Base-by-base conservation (phyloP, 2,329 filamentous ascomycete species). In the Ophiostoma ulmi region DNA sequence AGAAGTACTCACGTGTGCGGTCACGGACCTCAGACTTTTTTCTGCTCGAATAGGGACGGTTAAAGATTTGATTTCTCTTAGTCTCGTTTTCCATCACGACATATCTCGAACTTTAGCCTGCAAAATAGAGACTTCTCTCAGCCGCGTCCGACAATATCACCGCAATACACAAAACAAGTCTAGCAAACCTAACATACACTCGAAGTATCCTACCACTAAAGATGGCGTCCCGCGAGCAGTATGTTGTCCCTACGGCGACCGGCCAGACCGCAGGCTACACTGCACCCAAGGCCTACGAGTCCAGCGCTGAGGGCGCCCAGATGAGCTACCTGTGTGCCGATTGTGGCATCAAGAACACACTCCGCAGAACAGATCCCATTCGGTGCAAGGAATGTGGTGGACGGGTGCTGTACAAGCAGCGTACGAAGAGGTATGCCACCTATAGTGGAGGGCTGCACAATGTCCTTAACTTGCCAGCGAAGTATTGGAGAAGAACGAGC, bases 381-480 rank as follows among this genome's bases (percentile, higher is more conserved):
- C 86, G 92, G 38, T 97, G 93, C 85, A 91, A 92, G 80, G 91
- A 94, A 81, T 99, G 95, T 80, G 95, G 95, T 8, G 95, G 97
- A 77, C 90, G 95, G 75, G 93, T 99, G 73, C 82, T 99, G 75
- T 98, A 98, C 83, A 99, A 99, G 87, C 92, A 97, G 87, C 84
- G 95, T 78, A 99, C 95, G 64, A 97, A 97, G 86, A 88, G 95
- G 95, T 97, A 64, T 5, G 70, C 35, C 5, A 39, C 14, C 35
- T 36, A 36, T 10, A 36, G 35, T 17, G 6, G 20, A 38, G 31
- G 17, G 22, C 36, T n/a, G 3, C 17, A 22, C 10, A 5, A 1
- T 61, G 8, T 13, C 17, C 7, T 6, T 2, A 17, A 26, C 22
- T 13, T 20, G 13, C 17, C 26, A 41, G 20, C 63, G 14, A 35